A percentile compares a stretch with the other conserved stretches of the same genome.
Evolutionary conservation across 169 alveolate species (phyloP).

Genomic region (Plasmodium reichenowi): DNA sequence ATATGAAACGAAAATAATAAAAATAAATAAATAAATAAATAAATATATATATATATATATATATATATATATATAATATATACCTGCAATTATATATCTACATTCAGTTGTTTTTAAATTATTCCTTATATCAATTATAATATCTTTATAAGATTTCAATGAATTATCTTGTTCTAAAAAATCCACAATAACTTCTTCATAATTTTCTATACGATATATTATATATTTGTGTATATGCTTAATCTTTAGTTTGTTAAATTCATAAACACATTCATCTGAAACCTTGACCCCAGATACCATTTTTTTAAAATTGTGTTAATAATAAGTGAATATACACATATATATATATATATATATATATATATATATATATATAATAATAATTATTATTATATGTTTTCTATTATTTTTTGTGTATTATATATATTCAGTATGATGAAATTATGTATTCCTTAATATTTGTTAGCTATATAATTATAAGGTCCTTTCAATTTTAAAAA

Average conservation of each 20-base stretch:
- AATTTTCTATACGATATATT: slow-evolving; percentile 54
- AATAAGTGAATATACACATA: no score
- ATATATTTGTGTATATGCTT: slow-evolving; percentile 73
- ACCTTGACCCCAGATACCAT: slow-evolving; percentile 74
- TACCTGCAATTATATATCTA: slow-evolving; percentile 76
- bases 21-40: not conserved
- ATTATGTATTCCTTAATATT: no score
- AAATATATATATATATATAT: no score
- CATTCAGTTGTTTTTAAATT: slow-evolving; percentile 60
- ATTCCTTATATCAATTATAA: slow-evolving; percentile 50
- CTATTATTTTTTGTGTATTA: not conserved
- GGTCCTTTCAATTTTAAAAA: no score
- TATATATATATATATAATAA: not conserved
- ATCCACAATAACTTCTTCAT: slow-evolving; percentile 66
- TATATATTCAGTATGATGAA: no score
- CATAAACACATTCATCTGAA: slow-evolving; percentile 72
- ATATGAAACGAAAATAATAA: not conserved
- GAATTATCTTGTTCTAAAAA: slow-evolving; percentile 45
- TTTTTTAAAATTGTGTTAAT: not conserved
- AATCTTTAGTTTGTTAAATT: slow-evolving; percentile 63
- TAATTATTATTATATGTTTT: not conserved
- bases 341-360: no score
- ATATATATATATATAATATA: not conserved
- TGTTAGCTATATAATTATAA: no score
- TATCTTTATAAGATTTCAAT: slow-evolving; percentile 41